A percentile compares a stretch with the other conserved stretches of the same genome.
These are phyloP conservation scores for Coemansia sp. DNA, from an alignment of 192 early-diverging fungal genomes.

Conservation along the genomic window DNA sequence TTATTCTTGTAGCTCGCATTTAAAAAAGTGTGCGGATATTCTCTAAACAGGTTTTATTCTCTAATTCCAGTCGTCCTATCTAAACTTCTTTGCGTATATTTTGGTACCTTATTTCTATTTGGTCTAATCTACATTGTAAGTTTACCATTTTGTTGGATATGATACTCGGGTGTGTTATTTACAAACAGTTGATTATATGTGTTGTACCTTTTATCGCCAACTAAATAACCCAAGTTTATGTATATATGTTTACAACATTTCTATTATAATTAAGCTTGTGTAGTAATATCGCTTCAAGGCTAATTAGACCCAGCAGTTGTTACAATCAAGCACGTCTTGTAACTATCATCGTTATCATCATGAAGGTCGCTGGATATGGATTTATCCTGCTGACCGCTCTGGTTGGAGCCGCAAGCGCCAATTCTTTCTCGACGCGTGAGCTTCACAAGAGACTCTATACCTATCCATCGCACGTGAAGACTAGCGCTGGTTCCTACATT, in stretches of 20 bases:
- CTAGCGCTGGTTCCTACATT: constrained; percentile 25
- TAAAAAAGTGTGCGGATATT: not conserved
- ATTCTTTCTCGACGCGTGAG: not conserved
- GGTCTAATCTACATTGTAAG: not conserved
- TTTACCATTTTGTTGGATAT: not conserved
- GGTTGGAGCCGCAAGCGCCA: not conserved
- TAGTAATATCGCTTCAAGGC: not conserved
- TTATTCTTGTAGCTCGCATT: too few species aligned
- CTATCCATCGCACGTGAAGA: constrained; percentile 17
- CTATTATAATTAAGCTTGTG: not conserved
- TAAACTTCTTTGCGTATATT: not conserved
- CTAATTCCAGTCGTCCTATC: too few species aligned
- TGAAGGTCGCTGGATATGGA: not conserved
- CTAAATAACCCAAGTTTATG: not conserved
- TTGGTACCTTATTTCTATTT: not conserved
- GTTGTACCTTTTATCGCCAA: too few species aligned
- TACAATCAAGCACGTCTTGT: not conserved
- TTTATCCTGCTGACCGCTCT: not conserved
- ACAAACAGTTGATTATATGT: too few species aligned
- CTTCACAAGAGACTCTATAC: constrained; percentile 10
- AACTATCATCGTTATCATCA: not conserved
- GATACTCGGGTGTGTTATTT: too few species aligned
- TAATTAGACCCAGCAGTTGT: not conserved
- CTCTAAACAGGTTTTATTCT: not conserved
- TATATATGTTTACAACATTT: not conserved